These are phyloP conservation scores for Pinus albicaulis DNA, from an alignment of 75 land plant genomes.

Conservation along the genomic window DNA sequence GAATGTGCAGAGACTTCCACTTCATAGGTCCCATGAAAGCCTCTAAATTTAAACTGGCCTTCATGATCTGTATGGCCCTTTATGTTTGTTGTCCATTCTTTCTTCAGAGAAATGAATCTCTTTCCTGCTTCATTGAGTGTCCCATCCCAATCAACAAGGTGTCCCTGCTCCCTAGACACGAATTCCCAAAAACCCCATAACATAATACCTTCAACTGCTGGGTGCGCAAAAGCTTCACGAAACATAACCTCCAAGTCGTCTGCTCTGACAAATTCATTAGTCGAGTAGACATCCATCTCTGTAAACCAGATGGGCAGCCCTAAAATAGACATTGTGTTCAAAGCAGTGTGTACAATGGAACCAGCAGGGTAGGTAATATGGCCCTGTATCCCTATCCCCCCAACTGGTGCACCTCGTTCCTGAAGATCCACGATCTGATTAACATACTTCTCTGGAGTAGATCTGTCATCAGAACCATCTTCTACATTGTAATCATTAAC, in stretches of 20 bases:
- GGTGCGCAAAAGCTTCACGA: slow-evolving; percentile 90
- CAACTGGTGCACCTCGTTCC: slow-evolving; percentile 85
- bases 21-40: slow-evolving; percentile 70
- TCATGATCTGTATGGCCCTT: slow-evolving; percentile 48
- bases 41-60: slow-evolving; percentile 76
- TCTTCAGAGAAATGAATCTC: slow-evolving; percentile 56
- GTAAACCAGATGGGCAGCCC: slow-evolving; percentile 96
- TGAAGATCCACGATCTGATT: slow-evolving; percentile 68
- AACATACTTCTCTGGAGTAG: slow-evolving; percentile 84
- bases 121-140: slow-evolving; percentile 87
- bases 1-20: slow-evolving; percentile 27
- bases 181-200: slow-evolving; percentile 98
- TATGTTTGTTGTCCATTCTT: slow-evolving; percentile 75
- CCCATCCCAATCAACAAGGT: slow-evolving; percentile 80
- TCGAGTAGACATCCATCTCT: slow-evolving; percentile 83
- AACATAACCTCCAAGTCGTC: slow-evolving; percentile 94
- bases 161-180: slow-evolving; percentile 63
- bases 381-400: slow-evolving; percentile 92
- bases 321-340: slow-evolving; percentile 63
- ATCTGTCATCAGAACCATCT: slow-evolving; percentile 74
- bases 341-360: slow-evolving; percentile 55
- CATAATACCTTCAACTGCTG: slow-evolving; percentile 87
- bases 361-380: slow-evolving; percentile 81
- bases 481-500: slow-evolving; percentile 96
- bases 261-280: slow-evolving; percentile 80